A percentile compares a stretch with the other conserved stretches of the same genome.
Evolutionary conservation across 202 grass and related monocot genomes (phyloP).

Genomic region (Elaeis oleifera): DNA sequence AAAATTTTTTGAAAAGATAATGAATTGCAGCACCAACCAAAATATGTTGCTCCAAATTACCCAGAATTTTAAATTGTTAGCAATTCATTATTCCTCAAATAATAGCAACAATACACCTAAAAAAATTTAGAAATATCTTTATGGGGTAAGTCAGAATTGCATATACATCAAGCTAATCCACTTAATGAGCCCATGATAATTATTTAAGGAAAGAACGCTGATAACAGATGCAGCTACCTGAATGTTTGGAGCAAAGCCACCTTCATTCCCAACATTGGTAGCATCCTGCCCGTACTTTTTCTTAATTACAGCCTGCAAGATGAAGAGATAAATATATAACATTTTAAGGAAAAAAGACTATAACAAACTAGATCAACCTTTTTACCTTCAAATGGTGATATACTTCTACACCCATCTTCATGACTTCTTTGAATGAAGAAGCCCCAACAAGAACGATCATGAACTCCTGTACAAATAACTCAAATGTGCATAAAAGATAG

Average conservation of each 20-base stretch:
- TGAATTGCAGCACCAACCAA: too few relatives aligned
- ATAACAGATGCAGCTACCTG: slow-evolving; percentile 38
- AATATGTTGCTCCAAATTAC: too few relatives aligned
- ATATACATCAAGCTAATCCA: too few relatives aligned
- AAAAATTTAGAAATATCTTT: too few relatives aligned
- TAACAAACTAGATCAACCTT: not conserved
- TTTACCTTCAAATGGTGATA: slow-evolving; percentile 87
- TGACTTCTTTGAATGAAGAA: slow-evolving; percentile 84
- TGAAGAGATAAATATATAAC: slow-evolving; percentile 1
- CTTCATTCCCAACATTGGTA: slow-evolving; percentile 93
- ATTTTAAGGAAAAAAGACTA: not conserved
- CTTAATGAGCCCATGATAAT: too few relatives aligned
- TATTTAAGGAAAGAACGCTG: too few relatives aligned
- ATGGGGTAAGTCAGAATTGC: too few relatives aligned
- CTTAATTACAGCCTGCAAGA: slow-evolving; percentile 66
- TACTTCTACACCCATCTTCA: slow-evolving; percentile 96
- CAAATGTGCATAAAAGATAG: slow-evolving; percentile 15
- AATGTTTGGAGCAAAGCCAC: slow-evolving; percentile 95
- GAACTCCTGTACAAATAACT: slow-evolving; percentile 52
- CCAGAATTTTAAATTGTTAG: too few relatives aligned
- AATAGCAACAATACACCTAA: too few relatives aligned
- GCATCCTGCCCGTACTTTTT: slow-evolving; percentile 97
- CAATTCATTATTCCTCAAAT: too few relatives aligned
- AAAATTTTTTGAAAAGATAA: too few relatives aligned
- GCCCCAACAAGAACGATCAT: slow-evolving; percentile 97